Evolutionary conservation across 2,329 filamentous ascomycete genomes (phyloP).

Genomic region (Paraconiothyrium brasiliense): DNA sequence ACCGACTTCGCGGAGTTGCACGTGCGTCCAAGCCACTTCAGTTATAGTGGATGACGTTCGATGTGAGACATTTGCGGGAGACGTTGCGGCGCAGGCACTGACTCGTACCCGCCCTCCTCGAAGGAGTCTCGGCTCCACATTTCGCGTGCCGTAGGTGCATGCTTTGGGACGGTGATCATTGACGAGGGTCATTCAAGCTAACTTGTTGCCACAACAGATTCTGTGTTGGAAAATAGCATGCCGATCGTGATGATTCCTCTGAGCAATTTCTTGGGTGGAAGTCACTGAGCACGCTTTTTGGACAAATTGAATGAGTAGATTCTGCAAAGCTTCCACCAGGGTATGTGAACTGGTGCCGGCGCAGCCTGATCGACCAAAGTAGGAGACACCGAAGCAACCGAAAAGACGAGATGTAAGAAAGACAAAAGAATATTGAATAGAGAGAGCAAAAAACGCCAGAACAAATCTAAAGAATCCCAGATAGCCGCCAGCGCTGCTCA

Average conservation of each 20-base stretch:
- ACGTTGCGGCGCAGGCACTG: slow-evolving; percentile 13
- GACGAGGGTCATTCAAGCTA: slow-evolving; percentile 7
- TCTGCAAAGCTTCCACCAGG: slow-evolving; percentile 13
- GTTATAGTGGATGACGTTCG: slow-evolving; percentile 34
- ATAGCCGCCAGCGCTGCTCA: slow-evolving; percentile 24
- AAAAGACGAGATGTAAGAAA: not conserved
- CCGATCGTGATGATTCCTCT: not conserved
- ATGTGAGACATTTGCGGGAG: slow-evolving; percentile 9
- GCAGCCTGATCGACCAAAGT: slow-evolving; percentile 11
- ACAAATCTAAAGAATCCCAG: slow-evolving; percentile 13
- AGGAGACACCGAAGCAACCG: slow-evolving; percentile 1
- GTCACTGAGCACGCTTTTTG: not conserved
- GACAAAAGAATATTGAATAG: slow-evolving; percentile 9
- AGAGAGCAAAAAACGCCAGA: slow-evolving; percentile 8
- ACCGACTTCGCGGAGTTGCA: slow-evolving; percentile 3
- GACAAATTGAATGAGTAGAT: slow-evolving; percentile 1
- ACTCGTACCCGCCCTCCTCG: not conserved
- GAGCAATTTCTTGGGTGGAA: not conserved
- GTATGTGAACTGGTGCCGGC: not conserved
- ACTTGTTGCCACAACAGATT: slow-evolving; percentile 27
- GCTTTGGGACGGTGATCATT: not conserved
- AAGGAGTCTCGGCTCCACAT: slow-evolving; percentile 10
- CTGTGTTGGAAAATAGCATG: slow-evolving; percentile 35
- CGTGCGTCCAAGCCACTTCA: slow-evolving; percentile 29
- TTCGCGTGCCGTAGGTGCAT: slow-evolving; percentile 7